A percentile compares a stretch with the other conserved stretches of the same genome.
phyloP scores from a whole-genome alignment of 192 early-diverging fungal species.

The Backusella macrospora region DNA sequence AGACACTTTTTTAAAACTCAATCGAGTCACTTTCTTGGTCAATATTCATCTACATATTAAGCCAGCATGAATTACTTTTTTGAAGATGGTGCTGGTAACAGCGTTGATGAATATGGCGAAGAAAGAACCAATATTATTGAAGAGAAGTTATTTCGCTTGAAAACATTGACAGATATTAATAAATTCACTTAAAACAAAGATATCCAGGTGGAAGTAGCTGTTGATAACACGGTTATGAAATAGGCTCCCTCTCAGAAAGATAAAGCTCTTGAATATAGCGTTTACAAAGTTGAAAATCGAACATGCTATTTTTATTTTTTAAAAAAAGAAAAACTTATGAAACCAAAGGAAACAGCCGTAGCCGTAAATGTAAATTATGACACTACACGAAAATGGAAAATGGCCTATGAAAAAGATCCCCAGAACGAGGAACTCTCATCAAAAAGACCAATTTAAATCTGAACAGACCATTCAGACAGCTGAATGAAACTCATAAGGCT shows the following conservation, averaged over 20 bases:
- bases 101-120: too few relatives aligned
- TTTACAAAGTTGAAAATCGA: not conserved
- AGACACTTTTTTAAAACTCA: too few relatives aligned
- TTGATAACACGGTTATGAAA: not conserved
- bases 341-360: not conserved
- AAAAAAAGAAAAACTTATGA: slow-evolving; percentile 15
- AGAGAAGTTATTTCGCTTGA: too few relatives aligned
- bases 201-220: not conserved
- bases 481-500: too few relatives aligned
- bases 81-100: too few relatives aligned
- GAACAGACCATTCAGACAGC: too few relatives aligned
- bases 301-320: not conserved
- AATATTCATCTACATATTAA: too few relatives aligned
- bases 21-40: too few relatives aligned
- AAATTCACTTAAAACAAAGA: slow-evolving; percentile 11
- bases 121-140: not conserved
- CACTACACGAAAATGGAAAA: not conserved
- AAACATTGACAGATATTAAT: not conserved
- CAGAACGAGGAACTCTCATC: not conserved
- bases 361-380: slow-evolving; percentile 4
- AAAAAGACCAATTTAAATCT: not conserved
- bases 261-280: not conserved
- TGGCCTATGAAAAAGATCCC: not conserved
- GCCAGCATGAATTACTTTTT: too few relatives aligned
- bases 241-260: not conserved